phyloP scores from a whole-genome alignment of 257 asterid genomes.

The Linaria vulgaris region DNA sequence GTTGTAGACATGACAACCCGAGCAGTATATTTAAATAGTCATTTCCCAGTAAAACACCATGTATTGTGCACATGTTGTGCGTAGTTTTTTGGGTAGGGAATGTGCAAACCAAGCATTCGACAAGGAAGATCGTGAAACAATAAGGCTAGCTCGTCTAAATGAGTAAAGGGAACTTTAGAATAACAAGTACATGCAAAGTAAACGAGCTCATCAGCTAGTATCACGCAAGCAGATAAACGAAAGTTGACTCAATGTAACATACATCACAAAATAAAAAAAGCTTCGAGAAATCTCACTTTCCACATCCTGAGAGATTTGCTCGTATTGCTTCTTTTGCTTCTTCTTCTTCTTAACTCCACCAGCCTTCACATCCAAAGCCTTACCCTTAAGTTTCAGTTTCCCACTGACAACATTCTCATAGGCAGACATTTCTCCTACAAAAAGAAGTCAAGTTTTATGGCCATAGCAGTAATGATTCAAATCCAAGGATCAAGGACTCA shows the following conservation, averaged over 20 bases:
- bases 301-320: conserved; percentile 37
- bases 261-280: not conserved
- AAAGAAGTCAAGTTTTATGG: conserved; percentile 3
- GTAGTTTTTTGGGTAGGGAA: not conserved
- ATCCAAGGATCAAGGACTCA: not conserved
- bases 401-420: conserved; percentile 88
- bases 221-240: not conserved
- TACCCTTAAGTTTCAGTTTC: conserved; percentile 90
- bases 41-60: not conserved
- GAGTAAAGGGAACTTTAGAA: not conserved
- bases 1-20: no score
- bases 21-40: not conserved
- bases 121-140: not conserved
- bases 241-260: not conserved
- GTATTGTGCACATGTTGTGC: not conserved
- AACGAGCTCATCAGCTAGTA: not conserved
- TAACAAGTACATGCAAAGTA: not conserved
- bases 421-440: conserved; percentile 59
- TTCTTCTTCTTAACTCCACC: conserved; percentile 56
- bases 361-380: conserved; percentile 81
- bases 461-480: conserved; percentile 10
- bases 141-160: not conserved
- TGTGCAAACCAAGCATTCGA: not conserved
- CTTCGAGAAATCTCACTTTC: conserved; percentile 39
- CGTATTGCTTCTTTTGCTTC: conserved; percentile 58